Evolutionary conservation across 2,329 filamentous ascomycete species (phyloP), one percentile per base, ranked within the genome.

Genomic region (Xylariales sp.): DNA sequence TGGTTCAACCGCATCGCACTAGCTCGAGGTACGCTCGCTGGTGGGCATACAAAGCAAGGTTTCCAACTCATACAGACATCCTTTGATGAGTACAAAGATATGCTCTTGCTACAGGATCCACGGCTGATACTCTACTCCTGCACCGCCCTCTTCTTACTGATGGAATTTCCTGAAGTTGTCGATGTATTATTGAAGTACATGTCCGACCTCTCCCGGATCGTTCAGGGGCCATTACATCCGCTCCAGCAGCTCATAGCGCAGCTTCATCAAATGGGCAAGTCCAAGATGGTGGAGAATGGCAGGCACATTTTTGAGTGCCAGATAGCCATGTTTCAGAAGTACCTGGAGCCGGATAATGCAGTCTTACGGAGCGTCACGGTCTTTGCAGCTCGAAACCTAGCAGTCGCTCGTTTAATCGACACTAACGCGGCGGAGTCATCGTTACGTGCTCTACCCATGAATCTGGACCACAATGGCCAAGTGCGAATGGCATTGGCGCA

Each of bases 31-130:
- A 28, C 38, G 16, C 14, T 40, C 12, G n/a, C 16, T n/a, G 38
- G 28, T 9, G 38, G 38, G 1, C 38, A 33, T 20, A 40, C 38
- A 2, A 28, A 34, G 38, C 38, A 40, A 18, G 38, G 38, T 14
- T 40, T 40, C 15, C 28, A 40, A 19, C 38, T 40, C n/a, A 15
- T 40, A 10, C 38, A 40, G 29, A 14, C 24, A 15, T 32, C 18
- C 21, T 40, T 40, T 15, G 29, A 40, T 29, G 38, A 40, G 28
- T 40, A 32, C 29, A 40, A 33, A 19, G 38, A 40, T 14, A 40
- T 40, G 38, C 22, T 40, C 12, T 12, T 33, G 12, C 5, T 29
- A 7, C 38, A 32, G 14, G 38, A 40, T 18, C 38, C 38, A 16
- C 38, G 38, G n/a, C 15, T 40, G 28, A 22, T 40, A 29, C 18